Base-by-base conservation (phyloP, 495 filamentous ascomycete species). In the Penicillium nucicola region DNA sequence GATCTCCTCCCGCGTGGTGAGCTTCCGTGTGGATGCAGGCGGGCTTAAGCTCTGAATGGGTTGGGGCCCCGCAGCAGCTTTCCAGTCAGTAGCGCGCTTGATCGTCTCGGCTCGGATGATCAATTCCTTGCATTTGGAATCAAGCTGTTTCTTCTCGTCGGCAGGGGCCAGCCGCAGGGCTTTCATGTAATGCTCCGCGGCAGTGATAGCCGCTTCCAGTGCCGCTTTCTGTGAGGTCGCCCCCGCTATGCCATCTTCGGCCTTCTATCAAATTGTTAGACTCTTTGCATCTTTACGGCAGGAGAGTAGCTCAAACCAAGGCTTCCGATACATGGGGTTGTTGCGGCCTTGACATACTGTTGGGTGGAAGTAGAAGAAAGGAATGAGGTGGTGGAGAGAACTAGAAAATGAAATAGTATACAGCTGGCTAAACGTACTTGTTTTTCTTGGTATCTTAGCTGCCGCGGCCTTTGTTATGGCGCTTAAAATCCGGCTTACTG, bases 131-230 rank as follows among this genome's bases (percentile, higher is more conserved):
- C 82, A 88, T 69, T 87, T 88, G 13, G 67, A 62, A 31, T 81
- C 81, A 14, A 93, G 68, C 10, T 68, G 62, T 49, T 80, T 87
- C 20, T 92, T 85, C 15, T 69, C 67, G 11, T 71, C 55, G 25
- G 62, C 68, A 5, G 71, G 55, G 1, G 83, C 74, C 39, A 83
- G 65, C 37, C 72, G 71, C 45, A 87, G 64, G 1, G 86, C 88
- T 60, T 82, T 81, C 83, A 96, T 89, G 51, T 89, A 89, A 37
- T 86, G 67, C 57, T 96, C 88, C 13, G 81, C 84, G 19, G 87
- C 87, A 52, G 79, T 69, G 61, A 93, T 87, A 46, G 87, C 84
- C 53, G 84, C 79, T 32, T 84, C 69, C 40, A 96, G 74, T 15
- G 92, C 90, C 51, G 82, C 78, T 31, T 84, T 77, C 45, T 83